Conservation (phyloP, 345 rosid species). For the Carallia brachiata region DNA sequence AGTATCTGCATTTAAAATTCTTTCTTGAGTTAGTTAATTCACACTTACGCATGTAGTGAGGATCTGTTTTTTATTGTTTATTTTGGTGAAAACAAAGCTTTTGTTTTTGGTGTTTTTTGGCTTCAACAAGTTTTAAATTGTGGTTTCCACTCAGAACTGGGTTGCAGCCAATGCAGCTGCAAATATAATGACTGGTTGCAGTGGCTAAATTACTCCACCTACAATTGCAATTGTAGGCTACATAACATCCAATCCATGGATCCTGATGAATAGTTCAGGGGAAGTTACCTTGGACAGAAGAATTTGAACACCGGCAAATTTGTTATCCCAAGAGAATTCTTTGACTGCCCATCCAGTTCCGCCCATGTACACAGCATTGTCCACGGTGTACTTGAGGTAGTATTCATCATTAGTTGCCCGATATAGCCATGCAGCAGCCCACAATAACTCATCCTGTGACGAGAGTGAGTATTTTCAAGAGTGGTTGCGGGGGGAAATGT, state of each 20-base stretch:
- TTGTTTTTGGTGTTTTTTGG: too few species aligned
- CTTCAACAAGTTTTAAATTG: too few species aligned
- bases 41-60: background rate
- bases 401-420: conserved; percentile 60
- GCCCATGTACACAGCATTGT: conserved; percentile 76
- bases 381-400: conserved; percentile 60
- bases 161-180: too few species aligned
- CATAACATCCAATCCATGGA: too few species aligned
- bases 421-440: conserved; percentile 84
- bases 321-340: conserved; percentile 95
- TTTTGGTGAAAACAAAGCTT: too few species aligned
- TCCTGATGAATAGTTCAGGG: too few species aligned
- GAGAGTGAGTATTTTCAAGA: background rate
- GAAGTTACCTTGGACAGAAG: conserved; percentile 62
- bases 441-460: conserved; percentile 73
- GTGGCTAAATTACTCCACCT: too few species aligned
- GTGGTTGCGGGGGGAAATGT: too few species aligned
- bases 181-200: too few species aligned
- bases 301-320: conserved; percentile 83
- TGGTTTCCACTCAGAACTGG: too few species aligned
- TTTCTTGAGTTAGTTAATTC: background rate
- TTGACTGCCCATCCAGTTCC: conserved; percentile 90
- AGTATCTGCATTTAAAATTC: conserved; percentile 37
- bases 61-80: too few species aligned
- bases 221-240: too few species aligned